Percentiles rank a stretch among this genome's conserved stretches.
phyloP scores from a whole-genome alignment of 805 yeast species.

The Candida awuae region DNA sequence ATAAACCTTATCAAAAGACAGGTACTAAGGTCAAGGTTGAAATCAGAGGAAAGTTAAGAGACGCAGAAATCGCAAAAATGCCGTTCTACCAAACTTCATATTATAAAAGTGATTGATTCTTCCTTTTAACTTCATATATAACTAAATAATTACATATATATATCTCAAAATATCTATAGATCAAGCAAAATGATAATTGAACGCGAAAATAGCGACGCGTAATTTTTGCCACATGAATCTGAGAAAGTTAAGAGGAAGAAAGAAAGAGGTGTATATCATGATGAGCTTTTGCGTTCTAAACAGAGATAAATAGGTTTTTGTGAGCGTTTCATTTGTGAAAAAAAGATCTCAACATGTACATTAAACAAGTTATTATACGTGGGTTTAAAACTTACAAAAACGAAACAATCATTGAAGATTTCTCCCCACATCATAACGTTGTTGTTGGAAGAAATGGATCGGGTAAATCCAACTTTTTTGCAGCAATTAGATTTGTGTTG shows the following conservation, averaged over 20 bases:
- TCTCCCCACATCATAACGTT: slow-evolving; percentile 80
- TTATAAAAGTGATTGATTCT: slow-evolving; percentile 34
- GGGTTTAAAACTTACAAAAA: slow-evolving; percentile 92
- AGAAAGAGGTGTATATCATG: no score
- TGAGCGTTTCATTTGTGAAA: no score
- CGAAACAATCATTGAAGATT: slow-evolving; percentile 64
- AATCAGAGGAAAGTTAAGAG: slow-evolving; percentile 76
- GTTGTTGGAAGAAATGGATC: slow-evolving; percentile 93
- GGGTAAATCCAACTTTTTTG: slow-evolving; percentile 92
- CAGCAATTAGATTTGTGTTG: slow-evolving; percentile 87
- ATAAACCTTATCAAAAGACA: slow-evolving; percentile 59
- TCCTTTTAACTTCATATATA: no score
- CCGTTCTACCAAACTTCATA: slow-evolving; percentile 78
- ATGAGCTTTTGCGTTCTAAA: no score
- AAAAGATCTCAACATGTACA: slow-evolving; percentile 8
- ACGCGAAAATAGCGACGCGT: no score
- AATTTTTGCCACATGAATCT: no score
- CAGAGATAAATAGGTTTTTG: no score
- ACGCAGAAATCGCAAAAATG: slow-evolving; percentile 68
- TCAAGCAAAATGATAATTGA: no score
- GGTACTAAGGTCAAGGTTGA: slow-evolving; percentile 69
- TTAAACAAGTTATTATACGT: slow-evolving; percentile 54
- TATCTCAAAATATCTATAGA: no score
- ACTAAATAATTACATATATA: no score
- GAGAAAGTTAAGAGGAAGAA: no score